A percentile compares a stretch with the other conserved stretches of the same genome.
Evolutionary conservation across 2,329 filamentous ascomycete genomes (phyloP).

Genomic region (Penicillium sp.): DNA sequence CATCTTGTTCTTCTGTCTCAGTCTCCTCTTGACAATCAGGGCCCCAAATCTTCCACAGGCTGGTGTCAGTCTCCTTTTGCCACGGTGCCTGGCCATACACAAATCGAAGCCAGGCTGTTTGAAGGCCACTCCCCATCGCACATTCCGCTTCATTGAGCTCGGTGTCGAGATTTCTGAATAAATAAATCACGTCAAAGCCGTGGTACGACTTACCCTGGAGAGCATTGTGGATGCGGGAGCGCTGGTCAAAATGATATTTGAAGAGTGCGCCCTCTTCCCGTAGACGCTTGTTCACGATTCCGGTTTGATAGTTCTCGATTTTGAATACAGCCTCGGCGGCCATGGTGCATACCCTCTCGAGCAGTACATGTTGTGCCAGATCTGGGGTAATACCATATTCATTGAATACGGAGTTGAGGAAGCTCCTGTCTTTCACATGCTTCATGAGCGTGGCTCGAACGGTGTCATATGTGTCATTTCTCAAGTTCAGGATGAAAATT

Average conservation of each 20-base stretch:
- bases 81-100: conserved; percentile 7
- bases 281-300: conserved; percentile 6
- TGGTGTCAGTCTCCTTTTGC: conserved; percentile 1
- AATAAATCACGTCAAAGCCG: conserved; percentile 10
- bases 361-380: background rate
- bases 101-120: conserved; percentile 11
- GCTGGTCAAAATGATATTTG: conserved; percentile 16
- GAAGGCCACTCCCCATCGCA: background rate
- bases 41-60: conserved; percentile 12
- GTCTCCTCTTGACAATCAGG: conserved; percentile 1
- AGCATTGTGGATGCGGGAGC: conserved; percentile 5
- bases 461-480: conserved; percentile 7
- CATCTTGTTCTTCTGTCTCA: conserved; percentile 11
- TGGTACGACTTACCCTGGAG: conserved; percentile 9
- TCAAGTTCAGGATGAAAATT: conserved; percentile 6
- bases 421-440: background rate
- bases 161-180: conserved; percentile 9
- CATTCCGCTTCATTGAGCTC: conserved; percentile 6
- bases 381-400: conserved; percentile 7
- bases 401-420: conserved; percentile 2
- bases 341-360: conserved; percentile 2
- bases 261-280: conserved; percentile 3
- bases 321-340: conserved; percentile 8
- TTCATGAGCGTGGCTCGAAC: conserved; percentile 5
- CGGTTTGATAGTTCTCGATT: conserved; percentile 7